These are phyloP conservation scores for Auricularia heimuer DNA, from an alignment of 768 basidiomycete genomes.

Conservation along the genomic window DNA sequence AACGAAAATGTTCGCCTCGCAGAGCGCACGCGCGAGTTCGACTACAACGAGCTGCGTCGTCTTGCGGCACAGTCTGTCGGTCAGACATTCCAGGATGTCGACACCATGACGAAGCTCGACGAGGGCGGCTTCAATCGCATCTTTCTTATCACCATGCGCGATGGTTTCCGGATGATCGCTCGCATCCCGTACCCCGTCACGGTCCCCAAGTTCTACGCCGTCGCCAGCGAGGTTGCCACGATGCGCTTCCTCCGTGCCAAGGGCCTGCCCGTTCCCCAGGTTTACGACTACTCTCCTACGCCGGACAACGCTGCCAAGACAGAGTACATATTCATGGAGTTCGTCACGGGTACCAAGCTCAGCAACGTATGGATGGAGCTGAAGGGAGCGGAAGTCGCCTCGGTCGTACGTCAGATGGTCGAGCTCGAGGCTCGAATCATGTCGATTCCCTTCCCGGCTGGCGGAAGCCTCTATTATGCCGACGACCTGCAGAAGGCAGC, in stretches of 20 bases:
- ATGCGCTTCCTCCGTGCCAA: slow-evolving; percentile 18
- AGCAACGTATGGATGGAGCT: slow-evolving; percentile 33
- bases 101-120: slow-evolving; percentile 30
- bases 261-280: slow-evolving; percentile 22
- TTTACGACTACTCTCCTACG: slow-evolving; percentile 22
- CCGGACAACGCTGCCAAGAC: slow-evolving; percentile 19
- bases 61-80: slow-evolving; percentile 36
- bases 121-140: slow-evolving; percentile 29
- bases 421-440: slow-evolving; percentile 40
- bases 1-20: slow-evolving; percentile 31
- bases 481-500: slow-evolving; percentile 35
- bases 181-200: slow-evolving; percentile 20
- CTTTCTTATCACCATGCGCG: slow-evolving; percentile 21
- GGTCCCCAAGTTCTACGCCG: slow-evolving; percentile 18
- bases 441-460: slow-evolving; percentile 38
- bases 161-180: slow-evolving; percentile 18
- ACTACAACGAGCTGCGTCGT: slow-evolving; percentile 32
- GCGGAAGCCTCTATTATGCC: slow-evolving; percentile 41
- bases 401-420: slow-evolving; percentile 34
- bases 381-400: slow-evolving; percentile 29
- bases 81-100: slow-evolving; percentile 29
- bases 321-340: slow-evolving; percentile 24
- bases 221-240: slow-evolving; percentile 25
- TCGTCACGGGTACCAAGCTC: slow-evolving; percentile 28
- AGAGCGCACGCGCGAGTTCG: slow-evolving; percentile 35